A percentile compares a stretch with the other conserved stretches of the same genome.
Evolutionary conservation across 176 grass and related monocot genomes (phyloP).

Genomic region (Zea luxurians): DNA sequence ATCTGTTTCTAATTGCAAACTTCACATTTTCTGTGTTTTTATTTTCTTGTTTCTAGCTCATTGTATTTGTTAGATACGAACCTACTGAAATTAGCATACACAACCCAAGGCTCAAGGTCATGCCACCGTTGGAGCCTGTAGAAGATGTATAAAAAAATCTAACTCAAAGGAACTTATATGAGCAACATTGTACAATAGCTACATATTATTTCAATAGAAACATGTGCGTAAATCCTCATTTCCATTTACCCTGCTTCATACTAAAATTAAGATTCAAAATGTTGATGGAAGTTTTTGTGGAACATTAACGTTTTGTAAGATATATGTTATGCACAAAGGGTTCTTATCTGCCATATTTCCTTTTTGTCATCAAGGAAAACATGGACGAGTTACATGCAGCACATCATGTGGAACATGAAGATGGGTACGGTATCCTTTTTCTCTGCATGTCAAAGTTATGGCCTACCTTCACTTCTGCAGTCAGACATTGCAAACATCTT

Average conservation of each 20-base stretch:
- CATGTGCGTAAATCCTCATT: not conserved
- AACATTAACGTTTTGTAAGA: not conserved
- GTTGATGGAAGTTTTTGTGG: not conserved
- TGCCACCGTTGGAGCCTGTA: not conserved
- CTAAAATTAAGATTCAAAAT: not conserved
- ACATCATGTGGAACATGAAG: not conserved
- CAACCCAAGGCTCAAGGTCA: not conserved
- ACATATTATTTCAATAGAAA: not conserved
- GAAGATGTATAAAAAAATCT: too few species aligned
- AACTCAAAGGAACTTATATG: not conserved
- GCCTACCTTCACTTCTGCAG: not conserved
- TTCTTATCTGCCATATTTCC: slow-evolving; percentile 20
- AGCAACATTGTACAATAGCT: not conserved
- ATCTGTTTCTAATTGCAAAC: not conserved
- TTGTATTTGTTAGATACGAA: not conserved
- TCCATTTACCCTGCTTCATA: not conserved
- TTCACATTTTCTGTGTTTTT: not conserved
- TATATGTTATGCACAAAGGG: not conserved
- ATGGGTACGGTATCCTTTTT: not conserved
- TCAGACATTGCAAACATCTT: not conserved
- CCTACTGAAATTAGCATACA: not conserved
- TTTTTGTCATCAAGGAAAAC: not conserved
- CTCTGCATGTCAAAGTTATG: not conserved
- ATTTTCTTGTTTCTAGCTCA: not conserved
- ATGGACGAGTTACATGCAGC: not conserved